These are phyloP conservation scores for Leccinum pellstonianum DNA, from an alignment of 768 basidiomycete species.

Conservation along the genomic window DNA sequence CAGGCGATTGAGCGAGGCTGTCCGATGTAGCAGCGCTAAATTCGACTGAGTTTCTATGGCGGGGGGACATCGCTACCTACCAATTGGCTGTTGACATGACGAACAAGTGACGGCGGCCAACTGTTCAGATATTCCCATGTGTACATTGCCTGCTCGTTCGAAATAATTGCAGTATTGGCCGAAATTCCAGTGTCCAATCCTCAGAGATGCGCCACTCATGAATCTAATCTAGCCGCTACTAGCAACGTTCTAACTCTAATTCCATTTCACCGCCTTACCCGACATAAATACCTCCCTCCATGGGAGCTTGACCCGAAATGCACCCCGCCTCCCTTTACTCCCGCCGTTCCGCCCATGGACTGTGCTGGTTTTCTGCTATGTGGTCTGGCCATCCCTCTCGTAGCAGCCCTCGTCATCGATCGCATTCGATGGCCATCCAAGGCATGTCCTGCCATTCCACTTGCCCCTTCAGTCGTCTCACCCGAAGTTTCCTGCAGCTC, in stretches of 20 bases:
- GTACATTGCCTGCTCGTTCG: slow-evolving; percentile 6
- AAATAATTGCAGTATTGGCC: background rate
- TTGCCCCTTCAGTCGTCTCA: background rate
- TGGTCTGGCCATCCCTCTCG: slow-evolving; percentile 19
- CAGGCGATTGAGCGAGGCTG: slow-evolving; percentile 6
- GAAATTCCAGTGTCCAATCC: slow-evolving; percentile 13
- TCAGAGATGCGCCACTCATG: slow-evolving; percentile 20
- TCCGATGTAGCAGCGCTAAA: slow-evolving; percentile 12
- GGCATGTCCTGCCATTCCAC: slow-evolving; percentile 11
- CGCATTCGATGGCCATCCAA: slow-evolving; percentile 27
- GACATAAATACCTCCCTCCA: slow-evolving; percentile 34
- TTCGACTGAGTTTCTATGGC: slow-evolving; percentile 8
- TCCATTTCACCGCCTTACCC: slow-evolving; percentile 24
- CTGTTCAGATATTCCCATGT: background rate
- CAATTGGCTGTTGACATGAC: slow-evolving; percentile 23
- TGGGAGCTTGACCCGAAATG: slow-evolving; percentile 28
- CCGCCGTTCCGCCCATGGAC: slow-evolving; percentile 29
- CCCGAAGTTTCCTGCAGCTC: slow-evolving; percentile 19
- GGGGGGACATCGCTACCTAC: slow-evolving; percentile 2
- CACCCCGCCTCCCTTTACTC: slow-evolving; percentile 21
- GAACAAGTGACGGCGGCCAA: slow-evolving; percentile 2
- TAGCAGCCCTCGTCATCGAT: slow-evolving; percentile 15
- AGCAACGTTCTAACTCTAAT: slow-evolving; percentile 31
- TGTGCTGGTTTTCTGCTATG: slow-evolving; percentile 21
- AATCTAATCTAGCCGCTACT: slow-evolving; percentile 31